Base-by-base conservation (phyloP, 306 rosid species). In the Macrotyloma uniflorum region DNA sequence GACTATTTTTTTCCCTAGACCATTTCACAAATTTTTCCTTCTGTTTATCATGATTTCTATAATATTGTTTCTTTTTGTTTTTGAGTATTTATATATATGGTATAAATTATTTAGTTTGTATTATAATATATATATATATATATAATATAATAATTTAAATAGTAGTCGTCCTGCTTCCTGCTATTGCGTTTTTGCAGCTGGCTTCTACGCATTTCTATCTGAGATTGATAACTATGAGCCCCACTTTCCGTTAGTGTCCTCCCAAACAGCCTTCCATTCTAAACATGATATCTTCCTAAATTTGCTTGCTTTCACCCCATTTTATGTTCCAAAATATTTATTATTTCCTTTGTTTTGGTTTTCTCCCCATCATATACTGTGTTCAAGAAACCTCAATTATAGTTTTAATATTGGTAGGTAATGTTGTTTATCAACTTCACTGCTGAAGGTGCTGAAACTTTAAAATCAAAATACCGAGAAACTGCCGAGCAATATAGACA, bases 391-490 rank as follows among this genome's bases (percentile, higher is more conserved):
- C 83, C 64, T 65, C 40, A 77, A 65, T 51, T 15, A 5, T 14
- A 30, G 42, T 83, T 74, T 72, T 63, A 33, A 22, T 75, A 71
- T 78, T 70, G 59, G 61, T 54, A 93, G 98, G 98, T 93, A 11
- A 77, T 91, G 98, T 24, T 93, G 86, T 93, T 93, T 84, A 46
- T 89, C 74, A 89, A 91, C 88, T 87, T 85, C 86, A 84, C 80
- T 32, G n/a, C 71, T 45, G 90, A 89, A 38, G 77, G 1, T 42
- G 87, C 90, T 68, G 94, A 85, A 71, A 70, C 91, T 65, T 79
- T 93, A 14, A 85, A 83, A 84, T 75, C 88, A 26, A 89, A 78
- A 61, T 91, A 84, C 78, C 94, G 67, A 13, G 90, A 91, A 71
- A 85, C 87, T 81, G 98, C 98, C 30, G 94, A 91, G 85, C 87